A percentile compares a stretch with the other conserved stretches of the same genome.
Conservation (phyloP, 164 flowering plant species). For the Vitis amurensis region DNA sequence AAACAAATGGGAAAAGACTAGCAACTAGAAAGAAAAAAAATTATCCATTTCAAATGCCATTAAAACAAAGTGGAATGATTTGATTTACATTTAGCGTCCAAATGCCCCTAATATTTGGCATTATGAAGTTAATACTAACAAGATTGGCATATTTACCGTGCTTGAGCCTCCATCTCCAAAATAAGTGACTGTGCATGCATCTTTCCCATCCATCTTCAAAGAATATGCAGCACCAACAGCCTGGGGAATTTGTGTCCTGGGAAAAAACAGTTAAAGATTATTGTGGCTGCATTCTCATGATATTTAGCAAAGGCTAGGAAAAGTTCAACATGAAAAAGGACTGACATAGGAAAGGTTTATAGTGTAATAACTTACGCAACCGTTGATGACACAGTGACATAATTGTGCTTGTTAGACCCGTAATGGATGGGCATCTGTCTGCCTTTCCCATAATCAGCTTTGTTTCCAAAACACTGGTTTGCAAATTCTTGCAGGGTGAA, state of each 20-base stretch:
- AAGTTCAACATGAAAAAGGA: background rate
- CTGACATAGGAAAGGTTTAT: background rate
- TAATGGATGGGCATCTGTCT: conserved; percentile 97
- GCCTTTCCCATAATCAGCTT: conserved; percentile 83
- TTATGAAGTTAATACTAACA: background rate
- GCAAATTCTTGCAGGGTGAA: conserved; percentile 87
- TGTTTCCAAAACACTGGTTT: conserved; percentile 84
- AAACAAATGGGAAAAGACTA: no score
- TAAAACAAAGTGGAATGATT: background rate
- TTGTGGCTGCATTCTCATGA: background rate
- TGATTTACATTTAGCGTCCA: background rate
- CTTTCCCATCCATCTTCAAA: conserved; percentile 84
- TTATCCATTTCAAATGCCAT: background rate
- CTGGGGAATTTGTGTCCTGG: conserved; percentile 88
- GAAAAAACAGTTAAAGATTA: background rate
- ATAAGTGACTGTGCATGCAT: conserved; percentile 83
- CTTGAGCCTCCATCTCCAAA: conserved; percentile 95
- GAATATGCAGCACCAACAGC: conserved; percentile 99
- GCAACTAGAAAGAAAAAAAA: background rate
- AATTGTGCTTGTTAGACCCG: conserved; percentile 82
- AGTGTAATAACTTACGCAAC: conserved; percentile 61
- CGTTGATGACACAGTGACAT: conserved; percentile 81
- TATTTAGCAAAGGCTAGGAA: background rate
- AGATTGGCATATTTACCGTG: conserved; percentile 51
- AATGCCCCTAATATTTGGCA: background rate